Evolutionary conservation across 371 early-diverging fungal genomes (phyloP).

Genomic region (Catenaria anguillulae): DNA sequence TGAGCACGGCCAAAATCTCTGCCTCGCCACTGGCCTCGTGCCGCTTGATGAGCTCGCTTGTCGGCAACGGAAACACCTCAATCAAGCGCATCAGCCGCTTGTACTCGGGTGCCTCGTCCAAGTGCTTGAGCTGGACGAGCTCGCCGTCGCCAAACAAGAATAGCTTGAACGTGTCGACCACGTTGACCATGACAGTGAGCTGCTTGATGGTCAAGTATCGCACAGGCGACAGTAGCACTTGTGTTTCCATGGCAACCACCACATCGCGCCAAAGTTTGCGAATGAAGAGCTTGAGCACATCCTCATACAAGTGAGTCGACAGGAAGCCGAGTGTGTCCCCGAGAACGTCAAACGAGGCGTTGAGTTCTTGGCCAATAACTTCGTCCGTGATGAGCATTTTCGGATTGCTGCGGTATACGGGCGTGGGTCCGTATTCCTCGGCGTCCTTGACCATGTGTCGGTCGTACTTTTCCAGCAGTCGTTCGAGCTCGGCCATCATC

Average conservation of each 20-base stretch:
- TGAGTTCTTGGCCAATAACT: neutral
- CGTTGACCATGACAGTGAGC: neutral
- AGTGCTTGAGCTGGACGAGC: neutral
- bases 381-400: neutral
- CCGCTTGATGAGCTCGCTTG: neutral
- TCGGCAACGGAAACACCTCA: neutral
- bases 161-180: neutral
- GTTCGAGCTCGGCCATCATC: neutral
- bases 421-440: neutral
- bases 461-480: neutral
- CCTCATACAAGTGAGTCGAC: conserved; percentile 1
- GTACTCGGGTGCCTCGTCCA: neutral
- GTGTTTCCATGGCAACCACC: neutral
- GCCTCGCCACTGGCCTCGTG: neutral
- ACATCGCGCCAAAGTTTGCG: neutral
- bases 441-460: neutral
- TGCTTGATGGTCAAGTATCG: neutral
- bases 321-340: conserved; percentile 1
- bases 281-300: neutral
- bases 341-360: neutral
- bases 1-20: neutral
- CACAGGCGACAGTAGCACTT: neutral
- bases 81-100: neutral
- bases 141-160: neutral
- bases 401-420: neutral